These are phyloP conservation scores for Thinopyrum obtusiflorum DNA, from an alignment of 202 grass and related monocot genomes.

Conservation along the genomic window DNA sequence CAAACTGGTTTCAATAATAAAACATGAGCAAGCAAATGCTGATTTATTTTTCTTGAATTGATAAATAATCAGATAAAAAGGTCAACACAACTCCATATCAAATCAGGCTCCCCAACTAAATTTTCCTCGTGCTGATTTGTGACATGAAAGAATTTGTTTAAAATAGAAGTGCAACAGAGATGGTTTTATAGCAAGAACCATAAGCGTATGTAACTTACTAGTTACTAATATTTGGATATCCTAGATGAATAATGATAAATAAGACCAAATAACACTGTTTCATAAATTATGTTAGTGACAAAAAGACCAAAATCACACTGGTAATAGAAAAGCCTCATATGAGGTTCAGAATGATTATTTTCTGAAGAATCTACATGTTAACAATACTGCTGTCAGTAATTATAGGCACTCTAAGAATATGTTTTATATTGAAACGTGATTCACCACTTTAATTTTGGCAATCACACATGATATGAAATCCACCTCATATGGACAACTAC, in stretches of 20 bases:
- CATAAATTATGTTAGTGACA: constrained; percentile 14
- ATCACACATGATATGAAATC: constrained; percentile 23
- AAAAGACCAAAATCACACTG: constrained; percentile 12
- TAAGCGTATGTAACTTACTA: not conserved
- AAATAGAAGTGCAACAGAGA: not conserved
- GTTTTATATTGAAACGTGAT: not conserved
- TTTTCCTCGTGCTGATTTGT: not conserved
- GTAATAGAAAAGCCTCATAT: not conserved
- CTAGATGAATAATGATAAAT: not conserved
- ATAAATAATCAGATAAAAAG: not conserved
- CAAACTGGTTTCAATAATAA: constrained; percentile 52
- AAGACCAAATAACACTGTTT: constrained; percentile 16
- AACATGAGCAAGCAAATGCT: not conserved
- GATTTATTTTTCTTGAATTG: not conserved
- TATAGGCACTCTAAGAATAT: not conserved
- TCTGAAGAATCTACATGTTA: not conserved
- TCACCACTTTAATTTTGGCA: not conserved
- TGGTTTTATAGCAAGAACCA: not conserved
- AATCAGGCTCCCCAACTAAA: not conserved
- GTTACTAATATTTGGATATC: not conserved
- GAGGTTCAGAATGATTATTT: not conserved
- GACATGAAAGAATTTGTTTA: not conserved
- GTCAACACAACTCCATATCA: not conserved
- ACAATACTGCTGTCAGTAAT: not conserved
- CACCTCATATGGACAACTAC: not conserved